A percentile compares a stretch with the other conserved stretches of the same genome.
These are phyloP conservation scores for Fagopyrum esculentum DNA, from an alignment of 148 eudicot genomes.

Conservation along the genomic window DNA sequence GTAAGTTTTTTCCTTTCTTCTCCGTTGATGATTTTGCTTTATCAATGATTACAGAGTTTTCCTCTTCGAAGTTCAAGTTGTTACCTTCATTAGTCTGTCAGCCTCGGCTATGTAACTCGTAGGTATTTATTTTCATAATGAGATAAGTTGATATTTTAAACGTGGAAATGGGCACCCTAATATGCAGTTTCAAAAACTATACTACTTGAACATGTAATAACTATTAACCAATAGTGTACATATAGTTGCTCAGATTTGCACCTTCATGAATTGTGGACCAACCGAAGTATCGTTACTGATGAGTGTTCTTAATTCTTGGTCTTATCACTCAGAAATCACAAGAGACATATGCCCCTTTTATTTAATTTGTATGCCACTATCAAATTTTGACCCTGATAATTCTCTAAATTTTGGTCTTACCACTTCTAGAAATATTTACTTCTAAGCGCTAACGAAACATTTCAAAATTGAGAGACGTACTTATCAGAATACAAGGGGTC, in stretches of 20 bases:
- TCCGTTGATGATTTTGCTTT: no score
- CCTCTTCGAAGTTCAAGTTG: neutral
- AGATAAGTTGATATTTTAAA: neutral
- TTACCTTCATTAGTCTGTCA: neutral
- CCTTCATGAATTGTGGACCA: neutral
- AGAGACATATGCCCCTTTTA: neutral
- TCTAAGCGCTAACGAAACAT: neutral
- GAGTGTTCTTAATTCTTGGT: neutral
- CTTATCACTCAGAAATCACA: neutral
- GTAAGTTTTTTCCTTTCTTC: neutral
- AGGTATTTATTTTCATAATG: neutral
- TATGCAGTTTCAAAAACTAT: neutral
- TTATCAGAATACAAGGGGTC: conserved; percentile 50
- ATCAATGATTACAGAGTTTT: no score
- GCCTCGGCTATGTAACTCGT: neutral
- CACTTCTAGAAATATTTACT: neutral
- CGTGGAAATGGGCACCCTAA: neutral
- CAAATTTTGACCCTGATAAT: neutral
- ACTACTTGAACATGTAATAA: neutral
- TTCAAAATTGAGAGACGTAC: conserved; percentile 28
- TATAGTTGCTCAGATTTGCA: neutral
- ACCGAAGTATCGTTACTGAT: neutral
- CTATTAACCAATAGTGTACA: no score
- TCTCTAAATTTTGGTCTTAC: neutral
- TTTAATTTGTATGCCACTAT: neutral